Percentiles rank a stretch among this genome's conserved stretches.
Conservation (phyloP, 202 grass and related monocot species). For the Musa balbisiana region DNA sequence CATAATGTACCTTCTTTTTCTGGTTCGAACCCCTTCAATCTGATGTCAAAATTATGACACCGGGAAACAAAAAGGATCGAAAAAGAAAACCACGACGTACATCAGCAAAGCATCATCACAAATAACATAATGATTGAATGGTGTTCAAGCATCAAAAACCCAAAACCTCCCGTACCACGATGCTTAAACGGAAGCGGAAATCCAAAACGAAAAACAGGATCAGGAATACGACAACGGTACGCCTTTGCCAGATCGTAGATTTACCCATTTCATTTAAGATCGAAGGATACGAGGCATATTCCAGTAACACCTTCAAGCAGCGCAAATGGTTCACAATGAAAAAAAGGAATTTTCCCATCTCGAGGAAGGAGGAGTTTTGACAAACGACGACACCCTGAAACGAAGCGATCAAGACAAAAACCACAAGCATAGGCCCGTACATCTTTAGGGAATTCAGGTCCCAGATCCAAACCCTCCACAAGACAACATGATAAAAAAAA, state of each 20-base stretch:
- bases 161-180: background rate
- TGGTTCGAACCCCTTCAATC: no score
- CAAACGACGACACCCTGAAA: slow-evolving; percentile 31
- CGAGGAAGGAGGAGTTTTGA: background rate
- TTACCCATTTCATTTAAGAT: no score
- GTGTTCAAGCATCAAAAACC: no score
- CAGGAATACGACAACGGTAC: no score
- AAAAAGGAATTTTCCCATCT: background rate
- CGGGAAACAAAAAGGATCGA: no score
- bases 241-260: background rate
- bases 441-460: slow-evolving; percentile 54
- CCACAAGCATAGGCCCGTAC: slow-evolving; percentile 74
- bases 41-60: no score
- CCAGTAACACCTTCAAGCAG: background rate
- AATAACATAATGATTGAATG: no score
- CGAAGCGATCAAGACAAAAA: slow-evolving; percentile 56
- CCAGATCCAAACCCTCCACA: slow-evolving; percentile 49
- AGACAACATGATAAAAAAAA: background rate
- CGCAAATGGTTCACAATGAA: background rate
- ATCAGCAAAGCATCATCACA: no score
- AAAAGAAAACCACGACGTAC: no score
- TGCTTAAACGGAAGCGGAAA: background rate
- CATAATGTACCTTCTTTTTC: no score
- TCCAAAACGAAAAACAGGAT: background rate
- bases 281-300: background rate